Conservation (phyloP, 805 yeast genomes). For the Kregervanrija fluxuum region DNA sequence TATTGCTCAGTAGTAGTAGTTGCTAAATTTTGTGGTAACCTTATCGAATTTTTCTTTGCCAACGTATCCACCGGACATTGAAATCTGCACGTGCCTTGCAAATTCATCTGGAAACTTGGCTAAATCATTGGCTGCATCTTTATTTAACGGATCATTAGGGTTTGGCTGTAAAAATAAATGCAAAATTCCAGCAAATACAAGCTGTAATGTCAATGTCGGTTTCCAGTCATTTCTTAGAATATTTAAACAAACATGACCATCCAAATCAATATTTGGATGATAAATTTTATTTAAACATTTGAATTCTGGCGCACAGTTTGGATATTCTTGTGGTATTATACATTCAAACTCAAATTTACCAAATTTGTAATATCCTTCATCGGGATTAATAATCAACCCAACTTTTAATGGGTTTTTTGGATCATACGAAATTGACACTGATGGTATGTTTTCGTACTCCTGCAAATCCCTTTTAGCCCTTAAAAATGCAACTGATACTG, state of each 20-base stretch:
- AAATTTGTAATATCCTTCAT: conserved; percentile 62
- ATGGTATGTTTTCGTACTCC: conserved; percentile 48
- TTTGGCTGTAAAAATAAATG: conserved; percentile 86
- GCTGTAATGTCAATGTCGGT: conserved; percentile 78
- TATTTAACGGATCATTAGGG: conserved; percentile 86
- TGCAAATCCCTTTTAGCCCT: conserved; percentile 71
- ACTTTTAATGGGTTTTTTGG: conserved; percentile 56
- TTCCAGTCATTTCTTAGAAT: conserved; percentile 95
- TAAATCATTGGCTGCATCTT: conserved; percentile 70
- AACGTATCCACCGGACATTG: conserved; percentile 72
- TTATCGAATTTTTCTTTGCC: conserved; percentile 54
- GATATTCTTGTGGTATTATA: conserved; percentile 62
- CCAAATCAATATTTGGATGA: conserved; percentile 89
- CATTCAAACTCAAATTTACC: conserved; percentile 71
- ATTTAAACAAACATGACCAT: conserved; percentile 88
- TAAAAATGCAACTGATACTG: conserved; percentile 53
- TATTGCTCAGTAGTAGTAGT: too few species aligned
- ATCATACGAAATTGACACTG: conserved; percentile 33
- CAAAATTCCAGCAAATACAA: conserved; percentile 77
- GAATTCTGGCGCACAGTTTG: conserved; percentile 89
- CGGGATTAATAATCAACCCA: conserved; percentile 51
- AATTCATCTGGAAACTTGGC: conserved; percentile 41
- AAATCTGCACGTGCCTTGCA: conserved; percentile 42
- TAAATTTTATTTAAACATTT: conserved; percentile 64
- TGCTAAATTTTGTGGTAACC: conserved; percentile 28